Percentiles rank a stretch among this genome's conserved stretches.
Evolutionary conservation across 139 green algal genomes (phyloP).

Genomic region (Chlorella sp.): DNA sequence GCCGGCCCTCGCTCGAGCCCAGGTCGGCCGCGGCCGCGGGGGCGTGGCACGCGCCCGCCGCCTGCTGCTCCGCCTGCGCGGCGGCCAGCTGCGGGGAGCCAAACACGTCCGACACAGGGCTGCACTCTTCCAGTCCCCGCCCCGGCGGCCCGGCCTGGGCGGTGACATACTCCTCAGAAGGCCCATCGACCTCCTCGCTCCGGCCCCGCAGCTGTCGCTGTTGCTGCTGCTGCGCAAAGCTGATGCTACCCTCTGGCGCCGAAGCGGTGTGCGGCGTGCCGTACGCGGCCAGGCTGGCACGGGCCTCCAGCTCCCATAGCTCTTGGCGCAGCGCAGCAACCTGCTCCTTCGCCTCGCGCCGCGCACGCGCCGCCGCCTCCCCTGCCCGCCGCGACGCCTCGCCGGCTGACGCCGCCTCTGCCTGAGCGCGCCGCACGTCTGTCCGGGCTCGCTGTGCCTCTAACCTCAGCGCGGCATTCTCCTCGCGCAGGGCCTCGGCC

Average conservation of each 20-base stretch:
- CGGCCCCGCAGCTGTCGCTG: background rate
- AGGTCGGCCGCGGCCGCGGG: too few species aligned
- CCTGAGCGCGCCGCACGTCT: too few species aligned
- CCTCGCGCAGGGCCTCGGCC: background rate
- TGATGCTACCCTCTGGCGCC: conserved; percentile 21
- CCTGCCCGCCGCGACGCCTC: background rate
- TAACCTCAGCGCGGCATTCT: background rate
- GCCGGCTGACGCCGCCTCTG: background rate
- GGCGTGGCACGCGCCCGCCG: too few species aligned
- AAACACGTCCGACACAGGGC: background rate
- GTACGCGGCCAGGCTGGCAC: conserved; percentile 16
- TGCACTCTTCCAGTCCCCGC: too few species aligned
- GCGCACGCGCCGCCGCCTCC: conserved; percentile 1
- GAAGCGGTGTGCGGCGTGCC: conserved; percentile 2
- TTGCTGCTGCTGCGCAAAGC: conserved; percentile 8
- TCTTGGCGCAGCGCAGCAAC: conserved; percentile 12
- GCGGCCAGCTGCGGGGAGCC: conserved; percentile 16
- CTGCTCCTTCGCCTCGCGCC: conserved; percentile 4
- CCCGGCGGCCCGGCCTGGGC: too few species aligned
- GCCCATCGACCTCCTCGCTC: too few species aligned
- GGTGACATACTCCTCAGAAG: too few species aligned
- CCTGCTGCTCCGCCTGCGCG: too few species aligned
- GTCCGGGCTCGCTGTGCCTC: too few species aligned
- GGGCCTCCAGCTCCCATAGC: conserved; percentile 21
- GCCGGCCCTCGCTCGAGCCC: too few species aligned